These are phyloP conservation scores for Chlorella sp. DNA, from an alignment of 139 green algal genomes.

Conservation along the genomic window DNA sequence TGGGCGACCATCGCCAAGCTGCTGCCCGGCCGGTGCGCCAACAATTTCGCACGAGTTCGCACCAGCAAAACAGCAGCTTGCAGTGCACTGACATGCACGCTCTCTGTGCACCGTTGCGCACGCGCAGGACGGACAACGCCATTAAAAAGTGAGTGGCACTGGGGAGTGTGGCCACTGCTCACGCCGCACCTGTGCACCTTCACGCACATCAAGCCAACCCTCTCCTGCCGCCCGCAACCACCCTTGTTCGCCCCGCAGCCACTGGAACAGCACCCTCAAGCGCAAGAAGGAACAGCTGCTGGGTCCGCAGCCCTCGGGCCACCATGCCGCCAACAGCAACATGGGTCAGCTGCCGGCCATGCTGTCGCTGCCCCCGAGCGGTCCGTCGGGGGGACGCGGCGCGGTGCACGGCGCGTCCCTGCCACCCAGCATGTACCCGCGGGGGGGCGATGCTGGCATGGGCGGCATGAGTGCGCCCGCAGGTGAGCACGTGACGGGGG, in stretches of 20 bases:
- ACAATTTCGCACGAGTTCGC: neutral
- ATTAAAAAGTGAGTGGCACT: slow-evolving; percentile 31
- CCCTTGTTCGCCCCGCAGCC: slow-evolving; percentile 2
- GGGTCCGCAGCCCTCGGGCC: slow-evolving; percentile 2
- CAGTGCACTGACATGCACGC: too few species aligned
- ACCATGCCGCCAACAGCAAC: too few species aligned
- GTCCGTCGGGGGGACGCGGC: too few species aligned
- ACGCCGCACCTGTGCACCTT: neutral
- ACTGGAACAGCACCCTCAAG: slow-evolving; percentile 12
- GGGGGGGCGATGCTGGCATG: too few species aligned
- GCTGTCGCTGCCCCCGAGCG: too few species aligned
- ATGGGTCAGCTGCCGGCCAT: too few species aligned
- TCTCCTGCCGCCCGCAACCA: neutral
- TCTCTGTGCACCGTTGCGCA: neutral
- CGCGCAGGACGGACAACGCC: slow-evolving; percentile 34
- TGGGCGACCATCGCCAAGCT: slow-evolving; percentile 46
- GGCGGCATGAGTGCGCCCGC: too few species aligned
- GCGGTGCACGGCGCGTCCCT: too few species aligned
- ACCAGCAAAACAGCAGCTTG: too few species aligned
- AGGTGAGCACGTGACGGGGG: too few species aligned
- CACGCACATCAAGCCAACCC: neutral
- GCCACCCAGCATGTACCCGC: too few species aligned
- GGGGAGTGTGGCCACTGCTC: neutral
- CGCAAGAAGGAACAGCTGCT: neutral
- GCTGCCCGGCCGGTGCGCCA: slow-evolving; percentile 27